phyloP scores from a whole-genome alignment of 2,329 filamentous ascomycete species.

The Tolypocladium ophioglossoides region DNA sequence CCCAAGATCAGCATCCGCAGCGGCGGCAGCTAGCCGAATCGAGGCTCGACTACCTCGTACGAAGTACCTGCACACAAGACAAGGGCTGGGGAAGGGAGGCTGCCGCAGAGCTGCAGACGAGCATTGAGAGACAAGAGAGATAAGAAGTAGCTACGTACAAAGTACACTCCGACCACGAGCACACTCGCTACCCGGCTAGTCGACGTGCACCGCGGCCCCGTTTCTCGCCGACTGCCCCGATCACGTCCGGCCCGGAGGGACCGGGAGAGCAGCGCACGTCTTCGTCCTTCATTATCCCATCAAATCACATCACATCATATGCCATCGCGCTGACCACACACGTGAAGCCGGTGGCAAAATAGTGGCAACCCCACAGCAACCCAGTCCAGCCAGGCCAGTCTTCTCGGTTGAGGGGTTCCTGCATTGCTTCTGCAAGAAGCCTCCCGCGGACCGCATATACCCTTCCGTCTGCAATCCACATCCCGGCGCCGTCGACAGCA shows the following conservation, averaged over 20 bases:
- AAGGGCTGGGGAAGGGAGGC: background rate
- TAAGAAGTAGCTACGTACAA: background rate
- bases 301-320: background rate
- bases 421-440: background rate
- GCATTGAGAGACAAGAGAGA: background rate
- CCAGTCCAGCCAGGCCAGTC: background rate
- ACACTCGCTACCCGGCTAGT: background rate
- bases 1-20: background rate
- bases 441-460: background rate
- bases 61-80: background rate
- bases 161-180: background rate
- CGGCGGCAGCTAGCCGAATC: background rate
- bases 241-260: background rate
- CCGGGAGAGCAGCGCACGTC: background rate
- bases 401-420: background rate
- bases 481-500: background rate
- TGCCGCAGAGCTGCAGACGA: background rate
- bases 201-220: background rate
- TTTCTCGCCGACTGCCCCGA: background rate
- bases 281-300: background rate
- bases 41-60: background rate
- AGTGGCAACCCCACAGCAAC: background rate
- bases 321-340: background rate
- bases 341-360: background rate
- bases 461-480: background rate